Evolutionary conservation across 805 yeast species (phyloP).

Genomic region (Lachancea sp.): DNA sequence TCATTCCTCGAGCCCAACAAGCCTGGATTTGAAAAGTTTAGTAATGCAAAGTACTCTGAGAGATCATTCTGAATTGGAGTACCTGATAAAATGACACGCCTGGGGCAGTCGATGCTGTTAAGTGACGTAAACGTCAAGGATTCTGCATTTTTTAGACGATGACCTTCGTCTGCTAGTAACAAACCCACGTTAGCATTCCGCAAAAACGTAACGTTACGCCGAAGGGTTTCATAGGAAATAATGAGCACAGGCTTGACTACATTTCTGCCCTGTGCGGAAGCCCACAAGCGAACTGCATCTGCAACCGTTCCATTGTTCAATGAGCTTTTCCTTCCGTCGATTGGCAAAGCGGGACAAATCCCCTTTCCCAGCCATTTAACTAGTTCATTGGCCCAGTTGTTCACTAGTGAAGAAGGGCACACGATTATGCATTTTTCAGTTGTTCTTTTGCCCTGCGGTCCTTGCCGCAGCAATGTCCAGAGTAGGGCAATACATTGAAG

Average conservation of each 20-base stretch:
- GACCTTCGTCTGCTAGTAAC: constrained; percentile 82
- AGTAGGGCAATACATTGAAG: constrained; percentile 80
- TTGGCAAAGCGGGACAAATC: constrained; percentile 78
- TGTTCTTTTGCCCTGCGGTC: constrained; percentile 74
- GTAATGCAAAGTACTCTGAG: constrained; percentile 84
- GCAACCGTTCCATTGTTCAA: constrained; percentile 64
- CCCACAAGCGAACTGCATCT: constrained; percentile 72
- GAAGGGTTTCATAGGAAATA: constrained; percentile 86
- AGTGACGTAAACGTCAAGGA: constrained; percentile 85
- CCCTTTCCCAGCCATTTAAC: constrained; percentile 94
- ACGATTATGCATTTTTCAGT: constrained; percentile 88
- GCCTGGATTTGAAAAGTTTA: constrained; percentile 93
- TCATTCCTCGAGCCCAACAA: constrained; percentile 77
- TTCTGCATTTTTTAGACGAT: constrained; percentile 79
- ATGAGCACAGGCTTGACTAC: constrained; percentile 90
- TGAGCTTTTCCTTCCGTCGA: constrained; percentile 71
- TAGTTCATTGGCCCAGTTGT: constrained; percentile 96
- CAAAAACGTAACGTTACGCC: constrained; percentile 75
- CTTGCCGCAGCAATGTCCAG: constrained; percentile 88
- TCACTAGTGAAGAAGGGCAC: constrained; percentile 89
- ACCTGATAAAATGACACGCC: constrained; percentile 90
- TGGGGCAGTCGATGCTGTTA: constrained; percentile 71
- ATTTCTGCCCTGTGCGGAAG: constrained; percentile 77
- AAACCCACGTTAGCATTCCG: constrained; percentile 78
- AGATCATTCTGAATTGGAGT: constrained; percentile 96